Conservation (phyloP, 2,329 filamentous ascomycete genomes). For the Plenodomus biglobosus region DNA sequence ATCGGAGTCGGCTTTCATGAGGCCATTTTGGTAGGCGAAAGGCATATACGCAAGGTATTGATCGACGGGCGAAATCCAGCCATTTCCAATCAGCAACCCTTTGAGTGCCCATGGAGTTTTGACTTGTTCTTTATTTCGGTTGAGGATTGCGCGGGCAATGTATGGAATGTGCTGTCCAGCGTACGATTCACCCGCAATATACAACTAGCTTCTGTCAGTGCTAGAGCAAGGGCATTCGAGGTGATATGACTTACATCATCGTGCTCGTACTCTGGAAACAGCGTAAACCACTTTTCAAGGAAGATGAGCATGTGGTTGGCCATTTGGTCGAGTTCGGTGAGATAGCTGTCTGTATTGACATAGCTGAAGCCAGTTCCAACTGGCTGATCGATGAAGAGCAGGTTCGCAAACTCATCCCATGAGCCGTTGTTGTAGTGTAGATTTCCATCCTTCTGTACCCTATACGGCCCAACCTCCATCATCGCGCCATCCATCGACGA, state of each 20-base stretch:
- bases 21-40: slow-evolving; percentile 74
- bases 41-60: slow-evolving; percentile 88
- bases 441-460: slow-evolving; percentile 71
- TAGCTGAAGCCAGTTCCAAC: slow-evolving; percentile 97
- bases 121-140: slow-evolving; percentile 69
- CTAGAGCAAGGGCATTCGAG: background rate
- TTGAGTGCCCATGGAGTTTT: slow-evolving; percentile 71
- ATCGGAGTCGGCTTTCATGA: slow-evolving; percentile 69
- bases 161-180: slow-evolving; percentile 97
- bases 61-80: slow-evolving; percentile 88
- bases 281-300: slow-evolving; percentile 82
- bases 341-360: slow-evolving; percentile 82
- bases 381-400: slow-evolving; percentile 96
- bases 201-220: slow-evolving; percentile 63
- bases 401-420: slow-evolving; percentile 97
- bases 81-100: slow-evolving; percentile 92
- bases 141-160: slow-evolving; percentile 86
- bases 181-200: slow-evolving; percentile 93
- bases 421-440: slow-evolving; percentile 87
- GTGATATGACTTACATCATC: slow-evolving; percentile 73
- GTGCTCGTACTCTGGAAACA: slow-evolving; percentile 88
- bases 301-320: slow-evolving; percentile 84
- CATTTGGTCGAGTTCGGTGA: slow-evolving; percentile 87
- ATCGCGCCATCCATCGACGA: slow-evolving; percentile 95
- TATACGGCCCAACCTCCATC: slow-evolving; percentile 95